Conservation (phyloP, 768 basidiomycete species). For the Saitozyma podzolica region DNA sequence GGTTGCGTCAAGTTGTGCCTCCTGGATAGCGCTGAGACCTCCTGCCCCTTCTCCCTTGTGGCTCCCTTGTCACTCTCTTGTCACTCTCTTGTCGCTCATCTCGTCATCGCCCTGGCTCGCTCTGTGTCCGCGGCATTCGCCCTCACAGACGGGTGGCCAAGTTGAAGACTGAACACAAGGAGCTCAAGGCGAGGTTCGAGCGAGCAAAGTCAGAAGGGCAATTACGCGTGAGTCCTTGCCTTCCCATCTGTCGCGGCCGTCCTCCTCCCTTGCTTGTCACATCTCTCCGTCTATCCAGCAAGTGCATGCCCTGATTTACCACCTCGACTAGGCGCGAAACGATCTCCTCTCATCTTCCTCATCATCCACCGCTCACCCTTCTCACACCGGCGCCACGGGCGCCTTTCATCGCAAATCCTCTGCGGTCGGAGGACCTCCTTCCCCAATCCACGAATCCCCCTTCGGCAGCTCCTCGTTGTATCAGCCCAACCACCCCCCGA, state of each 20-base stretch:
- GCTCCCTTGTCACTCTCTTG: neutral
- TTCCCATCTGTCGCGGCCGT: neutral
- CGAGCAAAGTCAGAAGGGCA: slow-evolving; percentile 59
- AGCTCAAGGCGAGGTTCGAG: slow-evolving; percentile 81
- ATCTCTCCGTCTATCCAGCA: too few species aligned
- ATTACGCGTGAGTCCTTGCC: slow-evolving; percentile 24
- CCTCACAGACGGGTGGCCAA: slow-evolving; percentile 79
- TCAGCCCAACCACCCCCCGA: slow-evolving; percentile 57
- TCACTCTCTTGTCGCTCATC: too few species aligned
- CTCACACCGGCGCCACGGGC: slow-evolving; percentile 28
- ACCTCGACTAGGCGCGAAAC: slow-evolving; percentile 24
- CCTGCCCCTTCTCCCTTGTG: neutral
- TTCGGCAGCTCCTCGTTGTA: slow-evolving; percentile 62
- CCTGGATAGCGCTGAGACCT: neutral
- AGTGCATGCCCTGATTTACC: too few species aligned
- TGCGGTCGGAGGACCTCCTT: slow-evolving; percentile 42
- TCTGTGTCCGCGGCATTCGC: too few species aligned
- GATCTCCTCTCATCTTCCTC: slow-evolving; percentile 33
- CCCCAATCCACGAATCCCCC: slow-evolving; percentile 76
- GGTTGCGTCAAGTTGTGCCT: slow-evolving; percentile 32
- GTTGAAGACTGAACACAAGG: slow-evolving; percentile 81
- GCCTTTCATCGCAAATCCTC: slow-evolving; percentile 33
- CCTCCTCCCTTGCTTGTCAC: neutral
- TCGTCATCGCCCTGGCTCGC: too few species aligned
- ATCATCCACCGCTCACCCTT: slow-evolving; percentile 14